phyloP scores from a whole-genome alignment of 768 basidiomycete genomes.

The Panellus pusillus region DNA sequence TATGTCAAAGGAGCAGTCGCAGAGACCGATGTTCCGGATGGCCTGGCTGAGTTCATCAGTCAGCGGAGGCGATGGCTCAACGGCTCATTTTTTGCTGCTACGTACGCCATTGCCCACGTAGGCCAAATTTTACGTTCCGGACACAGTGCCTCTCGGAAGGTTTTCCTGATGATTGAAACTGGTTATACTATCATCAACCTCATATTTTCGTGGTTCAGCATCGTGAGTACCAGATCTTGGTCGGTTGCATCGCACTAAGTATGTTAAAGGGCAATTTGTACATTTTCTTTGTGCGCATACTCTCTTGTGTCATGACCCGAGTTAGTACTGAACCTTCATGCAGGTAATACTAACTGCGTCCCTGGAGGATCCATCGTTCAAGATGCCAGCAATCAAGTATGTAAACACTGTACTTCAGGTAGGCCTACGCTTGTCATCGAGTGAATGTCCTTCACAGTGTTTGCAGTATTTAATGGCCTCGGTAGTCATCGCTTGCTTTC shows the following conservation, averaged over 20 bases:
- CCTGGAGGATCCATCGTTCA: conserved; percentile 72
- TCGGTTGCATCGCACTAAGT: neutral
- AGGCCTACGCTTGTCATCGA: conserved; percentile 4
- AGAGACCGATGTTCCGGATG: conserved; percentile 93
- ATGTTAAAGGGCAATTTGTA: conserved; percentile 83
- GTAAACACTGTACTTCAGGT: conserved; percentile 81
- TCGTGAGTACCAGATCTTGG: conserved; percentile 49
- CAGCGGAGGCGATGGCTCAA: conserved; percentile 90
- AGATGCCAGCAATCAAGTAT: conserved; percentile 61
- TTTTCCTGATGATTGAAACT: conserved; percentile 74
- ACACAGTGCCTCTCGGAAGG: conserved; percentile 77
- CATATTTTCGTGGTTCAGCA: conserved; percentile 90
- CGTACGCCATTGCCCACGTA: conserved; percentile 89
- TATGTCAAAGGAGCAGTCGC: conserved; percentile 94
- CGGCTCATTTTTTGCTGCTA: conserved; percentile 93
- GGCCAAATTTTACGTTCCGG: conserved; percentile 79
- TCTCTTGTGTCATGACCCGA: neutral
- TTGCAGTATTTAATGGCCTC: conserved; percentile 79
- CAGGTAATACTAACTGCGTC: conserved; percentile 89
- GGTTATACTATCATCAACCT: conserved; percentile 87
- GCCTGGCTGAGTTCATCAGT: conserved; percentile 88
- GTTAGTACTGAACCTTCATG: neutral
- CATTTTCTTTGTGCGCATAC: conserved; percentile 77
- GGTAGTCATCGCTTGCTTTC: conserved; percentile 83
- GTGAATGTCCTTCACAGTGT: conserved; percentile 10